A percentile compares a stretch with the other conserved stretches of the same genome.
Conservation (phyloP, 164 flowering plant genomes). For the Liquidambar formosana region DNA sequence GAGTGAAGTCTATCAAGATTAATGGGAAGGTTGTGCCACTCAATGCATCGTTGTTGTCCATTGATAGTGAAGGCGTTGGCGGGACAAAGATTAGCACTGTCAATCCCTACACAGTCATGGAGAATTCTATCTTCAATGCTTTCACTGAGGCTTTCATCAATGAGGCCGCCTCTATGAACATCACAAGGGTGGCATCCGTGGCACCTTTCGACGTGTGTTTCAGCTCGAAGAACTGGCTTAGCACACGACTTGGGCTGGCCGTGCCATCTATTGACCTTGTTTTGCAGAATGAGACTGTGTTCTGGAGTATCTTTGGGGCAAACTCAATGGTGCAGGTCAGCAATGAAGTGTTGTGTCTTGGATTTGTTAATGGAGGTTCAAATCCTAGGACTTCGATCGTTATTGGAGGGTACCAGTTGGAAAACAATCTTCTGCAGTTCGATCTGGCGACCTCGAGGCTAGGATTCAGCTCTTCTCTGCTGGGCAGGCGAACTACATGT, state of each 20-base stretch:
- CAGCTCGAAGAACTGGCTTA: constrained; percentile 14
- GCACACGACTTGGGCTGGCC: constrained; percentile 33
- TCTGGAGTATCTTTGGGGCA: constrained; percentile 27
- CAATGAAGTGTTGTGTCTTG: constrained; percentile 18
- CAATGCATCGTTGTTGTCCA: constrained; percentile 14
- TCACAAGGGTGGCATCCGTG: constrained; percentile 25
- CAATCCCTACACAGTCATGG: constrained; percentile 39
- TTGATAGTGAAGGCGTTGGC: constrained; percentile 11
- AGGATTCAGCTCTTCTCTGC: constrained; percentile 22
- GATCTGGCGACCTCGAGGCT: constrained; percentile 21
- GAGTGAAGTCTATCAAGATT: constrained; percentile 24
- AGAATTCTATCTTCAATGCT: constrained; percentile 34
- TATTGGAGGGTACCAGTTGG: constrained; percentile 30
- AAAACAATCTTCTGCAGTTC: constrained; percentile 26
- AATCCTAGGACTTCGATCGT: constrained; percentile 21
- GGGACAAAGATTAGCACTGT: constrained; percentile 37
- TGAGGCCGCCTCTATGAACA: constrained; percentile 4
- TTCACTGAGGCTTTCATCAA: constrained; percentile 21
- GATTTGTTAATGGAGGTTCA: constrained; percentile 18
- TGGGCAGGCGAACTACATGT: constrained; percentile 13
- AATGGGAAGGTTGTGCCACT: constrained; percentile 8
- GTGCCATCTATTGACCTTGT: constrained; percentile 34
- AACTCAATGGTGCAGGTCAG: constrained; percentile 26
- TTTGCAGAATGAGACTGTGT: constrained; percentile 20
- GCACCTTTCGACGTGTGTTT: constrained; percentile 38